Base-by-base conservation (phyloP, 2,329 filamentous ascomycete species). In the Fusarium transvaalense region DNA sequence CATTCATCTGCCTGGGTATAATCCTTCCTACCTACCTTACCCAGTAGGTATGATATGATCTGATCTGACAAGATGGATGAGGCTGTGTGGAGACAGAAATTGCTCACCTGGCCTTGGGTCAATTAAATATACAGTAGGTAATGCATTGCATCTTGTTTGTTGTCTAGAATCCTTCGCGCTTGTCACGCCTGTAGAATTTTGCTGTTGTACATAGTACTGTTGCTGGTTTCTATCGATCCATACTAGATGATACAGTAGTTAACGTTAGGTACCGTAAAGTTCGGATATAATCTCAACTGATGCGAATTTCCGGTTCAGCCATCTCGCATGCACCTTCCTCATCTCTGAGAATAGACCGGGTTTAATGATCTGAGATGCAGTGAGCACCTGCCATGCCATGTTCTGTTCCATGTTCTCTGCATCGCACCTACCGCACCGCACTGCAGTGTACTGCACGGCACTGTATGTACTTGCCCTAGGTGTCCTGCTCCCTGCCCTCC, bases 61-160 rank as follows among this genome's bases (percentile, higher is more conserved):
- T 55, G 29, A 54, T 39, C 23, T 41, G 56, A 61, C 45, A 34
- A 34, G 56, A 37, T 42, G 34, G 56, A 37, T 42, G 34, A 38
- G 45, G 43, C 21, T 61, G 23, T n/a, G 37, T 19, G 47, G n/a
- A 39, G 37, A n/a, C 23, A 37, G 51, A 29, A 58, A 59, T 32
- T 25, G n/a, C 17, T 32, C 35, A 37, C 21, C 29, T 27, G 23
- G 8, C 37, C 32, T 35, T 50, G 10, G 35, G 14, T 38, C 9
- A 25, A 42, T 25, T 25, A 17, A 42, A 17, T 5, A 25, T 10
- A 5, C 6, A 42, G 13, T 42, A 27, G 25, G 13, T 42, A 27
- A n/a, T 25, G 23, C 39, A 25, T 29, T 29, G 23, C 23, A 25
- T 48, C 15, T 48, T 35, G 32, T 23, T 13, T 35, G 21, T 23